Conservation (phyloP, 1,284 basidiomycete species). For the Binderoboletus segoi region DNA sequence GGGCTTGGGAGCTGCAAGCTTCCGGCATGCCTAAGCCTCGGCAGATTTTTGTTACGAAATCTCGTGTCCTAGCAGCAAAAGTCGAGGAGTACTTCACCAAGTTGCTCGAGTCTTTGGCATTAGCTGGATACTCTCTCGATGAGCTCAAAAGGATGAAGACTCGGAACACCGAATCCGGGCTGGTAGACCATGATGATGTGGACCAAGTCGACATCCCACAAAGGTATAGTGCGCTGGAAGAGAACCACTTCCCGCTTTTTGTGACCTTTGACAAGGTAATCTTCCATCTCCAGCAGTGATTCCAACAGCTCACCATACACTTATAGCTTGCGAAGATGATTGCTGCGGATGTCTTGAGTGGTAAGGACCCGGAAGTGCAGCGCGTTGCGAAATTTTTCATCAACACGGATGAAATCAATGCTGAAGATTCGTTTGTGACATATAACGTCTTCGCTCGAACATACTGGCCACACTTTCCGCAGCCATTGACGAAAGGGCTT, state of each 20-base stretch:
- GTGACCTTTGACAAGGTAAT: conserved; percentile 64
- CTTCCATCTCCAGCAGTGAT: not conserved
- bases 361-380: conserved; percentile 9
- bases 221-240: conserved; percentile 58
- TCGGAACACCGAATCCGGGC: conserved; percentile 34
- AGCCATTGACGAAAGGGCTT: conserved; percentile 54
- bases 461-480: conserved; percentile 70
- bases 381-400: conserved; percentile 17
- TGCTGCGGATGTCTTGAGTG: conserved; percentile 25
- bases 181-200: conserved; percentile 53
- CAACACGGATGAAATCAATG: conserved; percentile 15
- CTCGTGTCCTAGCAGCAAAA: conserved; percentile 61
- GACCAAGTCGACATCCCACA: conserved; percentile 52
- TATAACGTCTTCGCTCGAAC: conserved; percentile 52
- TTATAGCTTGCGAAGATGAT: conserved; percentile 18
- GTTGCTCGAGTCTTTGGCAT: conserved; percentile 49
- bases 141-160: conserved; percentile 38
- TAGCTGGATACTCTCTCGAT: conserved; percentile 41
- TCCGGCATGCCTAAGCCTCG: conserved; percentile 45
- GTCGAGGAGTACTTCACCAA: conserved; percentile 68
- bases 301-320: conserved; percentile 2
- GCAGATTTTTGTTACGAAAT: conserved; percentile 76
- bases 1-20: conserved; percentile 43
- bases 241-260: conserved; percentile 72
- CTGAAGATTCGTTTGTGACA: conserved; percentile 39